Evolutionary conservation across 129 eudicot genomes (phyloP).

Genomic region (Mikania micrantha): DNA sequence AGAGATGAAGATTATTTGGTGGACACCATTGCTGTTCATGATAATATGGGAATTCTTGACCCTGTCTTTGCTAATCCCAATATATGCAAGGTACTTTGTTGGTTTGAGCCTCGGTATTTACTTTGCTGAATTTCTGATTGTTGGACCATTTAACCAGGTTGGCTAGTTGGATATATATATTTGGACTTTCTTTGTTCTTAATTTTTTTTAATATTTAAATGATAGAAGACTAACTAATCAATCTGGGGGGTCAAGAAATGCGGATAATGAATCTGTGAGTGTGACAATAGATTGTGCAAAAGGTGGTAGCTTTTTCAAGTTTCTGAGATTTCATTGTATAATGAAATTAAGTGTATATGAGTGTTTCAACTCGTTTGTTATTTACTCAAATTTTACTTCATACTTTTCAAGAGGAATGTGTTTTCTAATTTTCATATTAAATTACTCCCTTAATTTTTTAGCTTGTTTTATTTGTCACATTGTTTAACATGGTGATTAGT

Average conservation of each 20-base stretch:
- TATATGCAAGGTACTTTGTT: conserved; percentile 64
- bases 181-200: background rate
- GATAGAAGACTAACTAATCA: background rate
- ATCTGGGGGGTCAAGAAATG: conserved; percentile 1
- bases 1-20: conserved; percentile 63
- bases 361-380: no score
- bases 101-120: background rate
- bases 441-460: background rate
- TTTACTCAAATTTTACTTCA: background rate
- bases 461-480: background rate
- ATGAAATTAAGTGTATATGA: background rate
- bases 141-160: background rate
- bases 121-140: conserved; percentile 5
- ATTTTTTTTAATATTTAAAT: background rate
- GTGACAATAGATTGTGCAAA: conserved; percentile 1
- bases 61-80: conserved; percentile 76
- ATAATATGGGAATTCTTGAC: conserved; percentile 55
- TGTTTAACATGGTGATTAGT: background rate
- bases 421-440: background rate
- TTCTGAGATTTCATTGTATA: background rate
- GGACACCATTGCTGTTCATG: conserved; percentile 82
- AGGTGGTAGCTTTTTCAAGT: background rate
- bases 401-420: background rate
- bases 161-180: background rate
- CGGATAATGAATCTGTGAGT: background rate